Evolutionary conservation across 768 basidiomycete genomes (phyloP), one percentile per base, ranked within the genome.

Genomic region (Arthromyces matolae): DNA sequence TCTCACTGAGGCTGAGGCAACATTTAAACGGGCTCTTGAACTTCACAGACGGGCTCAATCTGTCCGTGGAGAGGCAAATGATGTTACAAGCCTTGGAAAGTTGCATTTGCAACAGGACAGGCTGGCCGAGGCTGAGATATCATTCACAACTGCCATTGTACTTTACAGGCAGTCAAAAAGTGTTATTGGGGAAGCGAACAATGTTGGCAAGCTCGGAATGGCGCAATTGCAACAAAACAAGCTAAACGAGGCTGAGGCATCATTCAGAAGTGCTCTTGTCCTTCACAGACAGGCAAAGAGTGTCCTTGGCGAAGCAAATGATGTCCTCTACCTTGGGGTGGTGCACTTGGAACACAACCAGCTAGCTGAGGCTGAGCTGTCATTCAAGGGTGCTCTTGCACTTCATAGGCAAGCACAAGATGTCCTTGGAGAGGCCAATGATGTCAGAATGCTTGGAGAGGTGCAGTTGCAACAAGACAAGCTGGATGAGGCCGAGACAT

Each of bases 71-170:
- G 39, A 58, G 35, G 59, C 49, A 24, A 42, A 56, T 23, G 16
- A 47, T 6, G 16, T 55, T 33, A 33, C 42, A 5, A 37, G 45
- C 14, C 51, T 61, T 13, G 57, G 50, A 37, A 49, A 29, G 45
- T 47, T 19, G 33, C 50, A 38, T 23, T n/a, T n/a, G n/a, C n/a
- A n/a, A n/a, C n/a, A n/a, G n/a, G n/a, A n/a, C n/a, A n/a, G n/a
- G n/a, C n/a, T 50, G 7, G 42, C 49, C 12, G 50, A 60, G 19
- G 59, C 59, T 3, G 55, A 60, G 24, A 35, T 20, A 23, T 58
- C 48, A 13, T 56, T 60, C 13, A 20, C 27, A 10, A 44, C 33
- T 29, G 57, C 57, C 4, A 36, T 56, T 10, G 42, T 52, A 42
- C 59, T 60, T 22, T 52, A 60, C 33, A 49, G 41, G 36, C 44